These are phyloP conservation scores for Ophiostoma montium DNA, from an alignment of 2,329 filamentous ascomycete genomes.

Conservation along the genomic window DNA sequence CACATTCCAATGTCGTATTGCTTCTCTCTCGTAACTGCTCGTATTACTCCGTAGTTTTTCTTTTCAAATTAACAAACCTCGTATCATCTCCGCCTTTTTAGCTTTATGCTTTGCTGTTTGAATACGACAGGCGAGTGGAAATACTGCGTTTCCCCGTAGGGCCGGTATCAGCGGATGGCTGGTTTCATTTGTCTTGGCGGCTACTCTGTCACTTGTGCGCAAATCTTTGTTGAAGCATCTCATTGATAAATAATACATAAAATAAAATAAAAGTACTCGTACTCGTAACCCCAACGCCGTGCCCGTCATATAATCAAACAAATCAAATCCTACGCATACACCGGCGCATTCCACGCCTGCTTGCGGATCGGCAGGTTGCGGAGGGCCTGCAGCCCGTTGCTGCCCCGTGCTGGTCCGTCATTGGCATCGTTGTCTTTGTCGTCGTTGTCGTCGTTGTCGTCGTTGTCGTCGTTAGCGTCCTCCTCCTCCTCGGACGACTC, in stretches of 20 bases:
- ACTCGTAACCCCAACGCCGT: too few species aligned
- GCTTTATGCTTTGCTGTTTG: not conserved
- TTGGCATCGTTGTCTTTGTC: not conserved
- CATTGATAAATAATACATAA: not conserved
- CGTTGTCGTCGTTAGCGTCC: not conserved
- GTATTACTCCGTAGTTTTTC: too few species aligned
- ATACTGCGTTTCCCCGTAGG: too few species aligned
- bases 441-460: not conserved
- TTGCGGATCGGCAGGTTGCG: constrained; percentile 18
- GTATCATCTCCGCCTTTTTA: not conserved
- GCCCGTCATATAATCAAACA: too few species aligned
- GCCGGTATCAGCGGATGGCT: too few species aligned
- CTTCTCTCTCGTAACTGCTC: too few species aligned
- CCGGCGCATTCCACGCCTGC: constrained; percentile 24
- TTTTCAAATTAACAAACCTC: not conserved
- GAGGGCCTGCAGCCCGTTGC: constrained; percentile 18
- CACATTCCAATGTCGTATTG: too few species aligned
- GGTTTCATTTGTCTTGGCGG: too few species aligned
- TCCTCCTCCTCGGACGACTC: too few species aligned
- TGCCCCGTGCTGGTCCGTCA: too few species aligned
- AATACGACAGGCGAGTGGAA: not conserved
- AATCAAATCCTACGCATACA: constrained; percentile 26
- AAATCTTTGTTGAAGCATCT: too few species aligned
- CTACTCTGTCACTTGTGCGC: too few species aligned
- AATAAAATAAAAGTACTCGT: not conserved